These are phyloP conservation scores for Fomitopsis serialis DNA, from an alignment of 768 basidiomycete species.

Conservation along the genomic window DNA sequence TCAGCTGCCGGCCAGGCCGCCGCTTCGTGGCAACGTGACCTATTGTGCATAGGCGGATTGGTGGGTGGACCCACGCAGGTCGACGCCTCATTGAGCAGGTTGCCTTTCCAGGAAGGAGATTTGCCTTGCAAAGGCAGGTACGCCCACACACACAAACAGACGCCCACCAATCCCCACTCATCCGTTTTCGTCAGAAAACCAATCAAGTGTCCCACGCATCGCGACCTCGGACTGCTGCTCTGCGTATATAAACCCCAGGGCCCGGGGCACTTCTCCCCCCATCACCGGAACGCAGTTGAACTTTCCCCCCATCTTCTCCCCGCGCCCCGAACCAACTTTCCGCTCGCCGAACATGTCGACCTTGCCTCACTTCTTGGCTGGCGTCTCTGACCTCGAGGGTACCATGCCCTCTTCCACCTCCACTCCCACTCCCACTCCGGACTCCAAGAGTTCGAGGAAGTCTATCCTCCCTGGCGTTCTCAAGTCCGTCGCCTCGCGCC, in stretches of 20 bases:
- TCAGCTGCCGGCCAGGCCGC: no score
- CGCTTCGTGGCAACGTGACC: not conserved
- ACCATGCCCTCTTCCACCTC: not conserved
- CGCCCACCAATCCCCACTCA: conserved; percentile 7
- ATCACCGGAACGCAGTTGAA: not conserved
- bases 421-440: not conserved
- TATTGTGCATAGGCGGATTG: conserved; percentile 11
- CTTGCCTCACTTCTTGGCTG: no score
- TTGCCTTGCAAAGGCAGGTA: not conserved
- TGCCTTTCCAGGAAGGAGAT: not conserved
- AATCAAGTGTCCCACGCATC: conserved; percentile 4
- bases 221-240: not conserved
- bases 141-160: conserved; percentile 6
- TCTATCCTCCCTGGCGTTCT: not conserved
- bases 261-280: not conserved
- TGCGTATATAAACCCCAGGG: conserved; percentile 5
- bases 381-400: not conserved
- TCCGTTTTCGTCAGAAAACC: not conserved
- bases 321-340: not conserved
- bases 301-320: not conserved
- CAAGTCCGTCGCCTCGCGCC: conserved; percentile 1
- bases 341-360: not conserved
- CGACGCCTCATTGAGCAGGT: not conserved
- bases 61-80: conserved; percentile 1
- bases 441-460: not conserved